Base-by-base conservation (phyloP, 1,139 yeast species). In the Kurtzmaniella natalensis region DNA sequence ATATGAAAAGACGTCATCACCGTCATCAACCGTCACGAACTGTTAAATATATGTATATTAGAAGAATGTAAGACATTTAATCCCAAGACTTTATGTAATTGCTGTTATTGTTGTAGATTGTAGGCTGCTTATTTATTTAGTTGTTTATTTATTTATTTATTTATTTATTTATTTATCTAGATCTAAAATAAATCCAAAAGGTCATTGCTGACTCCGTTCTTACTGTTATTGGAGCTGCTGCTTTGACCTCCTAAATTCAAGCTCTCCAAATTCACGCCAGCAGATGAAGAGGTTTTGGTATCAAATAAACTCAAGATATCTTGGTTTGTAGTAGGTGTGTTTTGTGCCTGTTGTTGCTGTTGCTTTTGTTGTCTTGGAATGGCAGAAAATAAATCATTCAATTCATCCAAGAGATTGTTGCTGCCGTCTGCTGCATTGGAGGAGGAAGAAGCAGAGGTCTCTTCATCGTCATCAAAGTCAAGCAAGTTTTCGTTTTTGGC, bases 401-500 rank as follows among this genome's bases (percentile, higher is more conserved):
- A 66, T 47, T 82, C 92, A 44, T 76, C 82, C 41, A 82, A 61
- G 18, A 76, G 66, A 3, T 22, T 15, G 7, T 49, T 42, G 16
- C 44, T 38, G 20, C 46, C 50, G 26, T 37, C 37, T 20, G 33
- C 44, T 5, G 37, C 37, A 14, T 31, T 40, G 5, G 39, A 37
- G n/a, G 34, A 25, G 6, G 26, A 37, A 11, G 51, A 63, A 13
- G 54, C 51, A 10, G 41, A 45, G 5, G 38, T 44, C 1, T 53
- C 63, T n/a, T 64, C 75, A 42, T 77, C 83, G 48, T 85, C 96
- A 42, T 62, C 73, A 45, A 92, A 79, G 53, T 92, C 96, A 33
- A 92, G 74, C 46, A 92, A 69, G 48, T 86, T 87, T 50, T 89
- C 97, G 31, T 83, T 81, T 48, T 82, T 80, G 7, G 72, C 68